phyloP scores from a whole-genome alignment of 2,329 filamentous ascomycete genomes.

The Pestalotiopsis fici region DNA sequence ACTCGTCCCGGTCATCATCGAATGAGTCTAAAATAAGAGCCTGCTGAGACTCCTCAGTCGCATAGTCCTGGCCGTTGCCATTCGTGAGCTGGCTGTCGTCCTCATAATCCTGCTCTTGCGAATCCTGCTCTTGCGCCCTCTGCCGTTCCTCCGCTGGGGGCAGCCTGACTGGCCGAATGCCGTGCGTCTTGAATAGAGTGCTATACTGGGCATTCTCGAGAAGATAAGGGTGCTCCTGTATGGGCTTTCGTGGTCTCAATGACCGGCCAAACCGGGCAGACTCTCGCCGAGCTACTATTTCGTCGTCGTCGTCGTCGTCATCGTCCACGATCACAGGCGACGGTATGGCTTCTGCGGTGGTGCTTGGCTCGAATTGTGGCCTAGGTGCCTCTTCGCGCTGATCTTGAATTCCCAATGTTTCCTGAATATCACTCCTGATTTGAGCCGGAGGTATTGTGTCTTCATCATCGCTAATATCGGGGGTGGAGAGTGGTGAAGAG shows the following conservation, averaged over 20 bases:
- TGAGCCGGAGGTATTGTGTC: background rate
- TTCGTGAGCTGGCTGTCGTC: slow-evolving; percentile 49
- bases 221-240: slow-evolving; percentile 61
- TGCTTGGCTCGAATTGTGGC: background rate
- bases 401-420: background rate
- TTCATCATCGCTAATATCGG: slow-evolving; percentile 1
- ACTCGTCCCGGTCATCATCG: slow-evolving; percentile 19
- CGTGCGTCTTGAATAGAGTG: slow-evolving; percentile 53
- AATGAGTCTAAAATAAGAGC: slow-evolving; percentile 11
- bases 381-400: background rate
- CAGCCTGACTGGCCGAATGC: slow-evolving; percentile 53
- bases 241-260: slow-evolving; percentile 60
- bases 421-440: background rate
- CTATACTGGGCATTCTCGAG: slow-evolving; percentile 58
- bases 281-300: slow-evolving; percentile 12
- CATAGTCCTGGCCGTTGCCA: slow-evolving; percentile 23
- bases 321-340: slow-evolving; percentile 1
- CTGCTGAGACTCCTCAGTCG: slow-evolving; percentile 37
- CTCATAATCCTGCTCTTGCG: slow-evolving; percentile 51
- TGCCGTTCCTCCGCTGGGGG: slow-evolving; percentile 30
- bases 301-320: slow-evolving; percentile 12
- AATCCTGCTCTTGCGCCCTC: slow-evolving; percentile 41
- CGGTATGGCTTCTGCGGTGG: background rate
- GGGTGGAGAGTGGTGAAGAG: slow-evolving; percentile 5
- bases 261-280: slow-evolving; percentile 37